These are phyloP conservation scores for Pseudogymnoascus sp. DNA, from an alignment of 2,329 filamentous ascomycete genomes.

Conservation along the genomic window DNA sequence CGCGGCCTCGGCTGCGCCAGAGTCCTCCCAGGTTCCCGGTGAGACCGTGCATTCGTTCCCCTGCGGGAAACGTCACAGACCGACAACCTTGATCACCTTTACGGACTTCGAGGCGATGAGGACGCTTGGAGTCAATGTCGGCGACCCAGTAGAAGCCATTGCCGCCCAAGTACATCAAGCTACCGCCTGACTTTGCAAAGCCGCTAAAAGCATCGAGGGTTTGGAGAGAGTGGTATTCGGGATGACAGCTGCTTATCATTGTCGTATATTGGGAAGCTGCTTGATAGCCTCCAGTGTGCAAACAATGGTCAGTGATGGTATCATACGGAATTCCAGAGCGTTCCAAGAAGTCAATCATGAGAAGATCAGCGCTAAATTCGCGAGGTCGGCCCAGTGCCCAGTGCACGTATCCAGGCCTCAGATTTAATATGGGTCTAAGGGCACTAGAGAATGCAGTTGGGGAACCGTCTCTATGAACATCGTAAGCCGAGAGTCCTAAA, in stretches of 20 bases:
- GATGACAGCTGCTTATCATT: constrained; percentile 30
- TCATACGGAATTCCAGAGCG: constrained; percentile 29
- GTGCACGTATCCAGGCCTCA: constrained; percentile 32
- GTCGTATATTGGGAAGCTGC: constrained; percentile 21
- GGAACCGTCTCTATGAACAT: constrained; percentile 33
- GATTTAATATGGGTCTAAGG: constrained; percentile 33
- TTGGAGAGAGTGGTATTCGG: constrained; percentile 30
- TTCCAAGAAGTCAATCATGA: constrained; percentile 33
- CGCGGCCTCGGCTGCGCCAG: constrained; percentile 29
- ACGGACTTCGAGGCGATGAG: constrained; percentile 32
- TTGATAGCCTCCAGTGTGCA: constrained; percentile 23
- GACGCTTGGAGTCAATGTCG: constrained; percentile 18
- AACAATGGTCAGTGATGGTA: constrained; percentile 33
- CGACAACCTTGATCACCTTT: constrained; percentile 31
- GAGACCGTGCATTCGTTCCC: constrained; percentile 27
- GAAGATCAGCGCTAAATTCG: constrained; percentile 32
- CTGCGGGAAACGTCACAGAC: constrained; percentile 25
- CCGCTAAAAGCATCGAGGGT: constrained; percentile 26
- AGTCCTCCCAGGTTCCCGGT: constrained; percentile 30
- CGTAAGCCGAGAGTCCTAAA: constrained; percentile 34
- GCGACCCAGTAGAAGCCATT: constrained; percentile 34
- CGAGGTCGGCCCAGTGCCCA: constrained; percentile 33
- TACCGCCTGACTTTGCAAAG: constrained; percentile 28
- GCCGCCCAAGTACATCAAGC: constrained; percentile 34
- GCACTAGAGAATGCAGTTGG: constrained; percentile 29